Conservation (phyloP, 192 early-diverging fungal genomes). For the Backusella tuberculispora region DNA sequence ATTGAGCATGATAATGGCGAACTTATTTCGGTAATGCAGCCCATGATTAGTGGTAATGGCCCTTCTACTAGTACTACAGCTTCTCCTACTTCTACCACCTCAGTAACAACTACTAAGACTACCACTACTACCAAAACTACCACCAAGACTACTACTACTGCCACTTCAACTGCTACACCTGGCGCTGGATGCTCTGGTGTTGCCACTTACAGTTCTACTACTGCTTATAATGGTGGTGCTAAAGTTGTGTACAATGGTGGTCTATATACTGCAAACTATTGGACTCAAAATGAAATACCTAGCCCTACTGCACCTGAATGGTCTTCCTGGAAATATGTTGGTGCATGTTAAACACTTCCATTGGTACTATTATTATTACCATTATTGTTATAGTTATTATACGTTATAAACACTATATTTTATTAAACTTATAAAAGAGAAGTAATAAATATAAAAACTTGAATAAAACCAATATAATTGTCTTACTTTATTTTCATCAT, state of each 20-base stretch:
- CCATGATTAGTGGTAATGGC: background rate
- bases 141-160: background rate
- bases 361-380: background rate
- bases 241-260: conserved; percentile 47
- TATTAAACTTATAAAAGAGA: background rate
- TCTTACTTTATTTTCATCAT: too few relatives aligned
- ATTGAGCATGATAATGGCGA: conserved; percentile 72
- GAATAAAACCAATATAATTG: too few relatives aligned
- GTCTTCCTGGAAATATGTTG: conserved; percentile 5
- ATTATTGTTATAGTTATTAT: too few relatives aligned
- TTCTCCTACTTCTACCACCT: background rate
- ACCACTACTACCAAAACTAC: conserved; percentile 4
- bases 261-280: conserved; percentile 48
- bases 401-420: too few relatives aligned
- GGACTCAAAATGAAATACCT: conserved; percentile 47
- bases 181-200: conserved; percentile 34
- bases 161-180: background rate
- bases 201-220: conserved; percentile 29
- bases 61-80: conserved; percentile 41
- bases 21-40: conserved; percentile 44
- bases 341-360: background rate
- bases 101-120: background rate
- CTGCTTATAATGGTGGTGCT: conserved; percentile 41
- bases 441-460: background rate
- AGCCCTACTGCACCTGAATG: background rate